These are phyloP conservation scores for Cardamine resedifolia DNA, from an alignment of 345 rosid genomes.

Conservation along the genomic window DNA sequence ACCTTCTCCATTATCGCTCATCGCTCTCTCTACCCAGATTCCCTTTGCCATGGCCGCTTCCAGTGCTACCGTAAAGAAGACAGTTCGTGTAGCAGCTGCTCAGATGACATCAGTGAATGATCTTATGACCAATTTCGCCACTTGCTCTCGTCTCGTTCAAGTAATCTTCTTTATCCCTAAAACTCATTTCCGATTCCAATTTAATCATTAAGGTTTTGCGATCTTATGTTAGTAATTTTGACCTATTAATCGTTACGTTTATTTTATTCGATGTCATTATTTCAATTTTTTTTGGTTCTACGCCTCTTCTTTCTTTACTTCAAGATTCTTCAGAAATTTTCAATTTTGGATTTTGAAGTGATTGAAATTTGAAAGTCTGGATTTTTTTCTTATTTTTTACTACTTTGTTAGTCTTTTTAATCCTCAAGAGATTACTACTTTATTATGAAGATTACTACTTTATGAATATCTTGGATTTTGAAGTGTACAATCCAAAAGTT, in stretches of 20 bases:
- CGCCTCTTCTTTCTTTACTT: not conserved
- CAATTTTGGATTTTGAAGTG: not conserved
- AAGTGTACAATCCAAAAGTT: not conserved
- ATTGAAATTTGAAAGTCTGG: not conserved
- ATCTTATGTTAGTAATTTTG: not conserved
- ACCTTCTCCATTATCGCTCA: not conserved
- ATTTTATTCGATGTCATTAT: not conserved
- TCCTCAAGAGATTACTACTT: no score
- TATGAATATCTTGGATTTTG: not conserved
- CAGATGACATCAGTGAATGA: slow-evolving; percentile 96
- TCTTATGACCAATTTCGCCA: slow-evolving; percentile 70
- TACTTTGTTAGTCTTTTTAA: not conserved
- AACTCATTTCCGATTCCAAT: not conserved
- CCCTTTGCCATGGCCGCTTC: slow-evolving; percentile 24
- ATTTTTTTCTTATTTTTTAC: not conserved
- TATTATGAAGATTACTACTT: no score
- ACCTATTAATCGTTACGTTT: not conserved
- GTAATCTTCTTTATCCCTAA: slow-evolving; percentile 31
- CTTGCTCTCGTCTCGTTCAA: slow-evolving; percentile 87
- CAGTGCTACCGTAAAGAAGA: slow-evolving; percentile 47
- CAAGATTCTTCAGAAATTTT: not conserved
- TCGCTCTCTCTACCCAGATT: slow-evolving; percentile 27
- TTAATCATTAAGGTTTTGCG: not conserved
- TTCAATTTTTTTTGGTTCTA: not conserved
- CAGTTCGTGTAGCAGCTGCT: slow-evolving; percentile 86